phyloP scores from a whole-genome alignment of 345 rosid genomes.

The Eucalyptus erythrocorys region DNA sequence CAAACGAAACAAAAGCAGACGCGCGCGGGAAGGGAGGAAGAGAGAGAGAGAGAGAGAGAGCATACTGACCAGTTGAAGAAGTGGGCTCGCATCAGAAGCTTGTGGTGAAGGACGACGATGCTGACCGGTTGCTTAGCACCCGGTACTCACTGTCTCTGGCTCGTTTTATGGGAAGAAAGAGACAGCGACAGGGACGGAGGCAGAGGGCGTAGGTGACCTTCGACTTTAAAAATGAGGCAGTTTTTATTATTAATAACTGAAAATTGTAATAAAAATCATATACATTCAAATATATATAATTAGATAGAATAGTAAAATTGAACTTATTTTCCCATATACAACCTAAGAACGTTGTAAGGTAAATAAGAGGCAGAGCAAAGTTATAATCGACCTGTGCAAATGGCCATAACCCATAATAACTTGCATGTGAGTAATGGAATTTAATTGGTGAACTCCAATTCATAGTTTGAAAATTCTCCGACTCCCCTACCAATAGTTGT shows the following conservation, averaged over 20 bases:
- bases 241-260: not conserved
- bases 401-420: too few species aligned
- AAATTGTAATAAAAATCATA: not conserved
- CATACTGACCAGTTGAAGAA: not conserved
- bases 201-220: not conserved
- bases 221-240: not conserved
- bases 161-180: not conserved
- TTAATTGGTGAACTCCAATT: too few species aligned
- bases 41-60: not conserved
- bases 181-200: not conserved
- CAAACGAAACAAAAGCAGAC: not conserved
- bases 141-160: not conserved
- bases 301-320: not conserved
- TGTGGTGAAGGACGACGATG: not conserved
- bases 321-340: not conserved
- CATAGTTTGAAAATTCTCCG: too few species aligned
- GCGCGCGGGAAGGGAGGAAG: rapidly evolving
- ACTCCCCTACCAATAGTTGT: too few species aligned
- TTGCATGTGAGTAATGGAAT: rapidly evolving
- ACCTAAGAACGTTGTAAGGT: not conserved
- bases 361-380: too few species aligned
- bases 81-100: not conserved
- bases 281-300: not conserved
- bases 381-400: too few species aligned
- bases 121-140: not conserved